Percentiles rank a stretch among this genome's conserved stretches.
Evolutionary conservation across 129 eudicot genomes (phyloP).

Genomic region (Deinandra increscens): DNA sequence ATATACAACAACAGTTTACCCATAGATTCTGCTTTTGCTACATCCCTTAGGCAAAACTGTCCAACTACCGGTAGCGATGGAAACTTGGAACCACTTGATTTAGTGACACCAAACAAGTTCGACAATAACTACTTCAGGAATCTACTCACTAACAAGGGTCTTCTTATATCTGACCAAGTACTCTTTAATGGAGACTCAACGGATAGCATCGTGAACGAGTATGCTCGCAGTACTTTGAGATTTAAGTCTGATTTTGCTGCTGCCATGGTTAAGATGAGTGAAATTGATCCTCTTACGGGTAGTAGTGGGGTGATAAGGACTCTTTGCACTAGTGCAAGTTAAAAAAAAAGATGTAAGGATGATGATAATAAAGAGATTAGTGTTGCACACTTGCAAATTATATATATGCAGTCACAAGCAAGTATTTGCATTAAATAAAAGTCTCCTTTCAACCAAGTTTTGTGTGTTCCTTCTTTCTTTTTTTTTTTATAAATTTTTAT

Average conservation of each 20-base stretch:
- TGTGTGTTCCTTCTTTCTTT: too few species aligned
- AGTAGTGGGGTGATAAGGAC: slow-evolving; percentile 43
- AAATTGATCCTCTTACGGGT: slow-evolving; percentile 37
- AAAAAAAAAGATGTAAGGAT: background rate
- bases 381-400: background rate
- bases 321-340: slow-evolving; percentile 26
- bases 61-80: slow-evolving; percentile 33
- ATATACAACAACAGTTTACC: slow-evolving; percentile 46
- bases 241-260: slow-evolving; percentile 43
- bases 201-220: slow-evolving; percentile 42
- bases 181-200: slow-evolving; percentile 47
- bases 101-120: slow-evolving; percentile 51
- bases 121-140: slow-evolving; percentile 62
- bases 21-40: slow-evolving; percentile 47
- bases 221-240: slow-evolving; percentile 23
- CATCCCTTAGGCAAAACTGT: slow-evolving; percentile 39
- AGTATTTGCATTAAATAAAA: background rate
- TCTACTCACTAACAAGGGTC: slow-evolving; percentile 37
- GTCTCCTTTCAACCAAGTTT: background rate
- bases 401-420: background rate
- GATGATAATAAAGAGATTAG: background rate
- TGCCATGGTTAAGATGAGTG: slow-evolving; percentile 55
- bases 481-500: too few species aligned
- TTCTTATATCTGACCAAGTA: slow-evolving; percentile 47
- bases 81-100: slow-evolving; percentile 57